These are phyloP conservation scores for Quercus lobata DNA, from an alignment of 331 rosid genomes.

Conservation along the genomic window DNA sequence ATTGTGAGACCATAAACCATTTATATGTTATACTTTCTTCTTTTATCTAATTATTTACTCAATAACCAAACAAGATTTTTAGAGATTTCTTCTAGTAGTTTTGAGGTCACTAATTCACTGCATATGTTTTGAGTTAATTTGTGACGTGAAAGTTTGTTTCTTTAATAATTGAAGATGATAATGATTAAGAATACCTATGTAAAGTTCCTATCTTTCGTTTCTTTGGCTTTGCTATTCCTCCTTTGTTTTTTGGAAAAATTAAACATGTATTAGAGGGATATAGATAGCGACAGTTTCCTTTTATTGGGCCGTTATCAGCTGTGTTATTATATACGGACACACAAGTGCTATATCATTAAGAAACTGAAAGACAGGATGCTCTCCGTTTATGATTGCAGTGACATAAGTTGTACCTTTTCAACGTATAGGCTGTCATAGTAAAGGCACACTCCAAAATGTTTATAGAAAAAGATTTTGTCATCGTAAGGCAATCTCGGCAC, in stretches of 20 bases:
- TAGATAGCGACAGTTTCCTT: too few species aligned
- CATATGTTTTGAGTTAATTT: too few species aligned
- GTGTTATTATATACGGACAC: neutral
- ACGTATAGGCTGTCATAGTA: slow-evolving; percentile 60
- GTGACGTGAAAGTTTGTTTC: too few species aligned
- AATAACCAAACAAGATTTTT: too few species aligned
- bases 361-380: neutral
- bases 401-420: slow-evolving; percentile 30
- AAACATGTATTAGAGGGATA: too few species aligned
- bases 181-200: too few species aligned
- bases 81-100: too few species aligned
- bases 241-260: neutral
- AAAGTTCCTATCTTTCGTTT: neutral
- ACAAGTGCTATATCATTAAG: neutral
- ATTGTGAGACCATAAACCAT: neutral
- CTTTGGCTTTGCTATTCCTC: neutral
- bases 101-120: too few species aligned
- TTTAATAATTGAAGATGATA: too few species aligned
- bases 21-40: neutral
- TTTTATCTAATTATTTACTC: neutral
- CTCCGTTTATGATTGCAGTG: neutral
- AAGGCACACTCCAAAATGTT: slow-evolving; percentile 77
- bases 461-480: slow-evolving; percentile 53
- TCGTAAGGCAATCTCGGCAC: slow-evolving; percentile 81
- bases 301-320: neutral